Evolutionary conservation across 140 eudicot genomes (phyloP).

Genomic region (Artemisia princeps): DNA sequence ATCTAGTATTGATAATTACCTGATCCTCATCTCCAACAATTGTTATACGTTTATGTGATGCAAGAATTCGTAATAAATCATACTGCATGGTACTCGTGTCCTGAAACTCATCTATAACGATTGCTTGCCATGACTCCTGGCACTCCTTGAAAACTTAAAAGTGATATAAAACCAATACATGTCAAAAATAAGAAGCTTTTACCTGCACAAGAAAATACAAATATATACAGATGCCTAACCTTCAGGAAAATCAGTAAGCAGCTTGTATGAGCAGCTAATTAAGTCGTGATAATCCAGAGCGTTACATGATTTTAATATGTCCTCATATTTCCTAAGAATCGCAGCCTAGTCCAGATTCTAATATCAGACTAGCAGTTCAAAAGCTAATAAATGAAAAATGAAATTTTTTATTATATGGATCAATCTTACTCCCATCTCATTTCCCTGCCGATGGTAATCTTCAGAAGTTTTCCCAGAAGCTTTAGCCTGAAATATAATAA

Average conservation of each 20-base stretch:
- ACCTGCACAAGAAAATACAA: neutral
- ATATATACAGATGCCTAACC: slow-evolving; percentile 39
- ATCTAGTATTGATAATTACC: slow-evolving; percentile 30
- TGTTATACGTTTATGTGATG: slow-evolving; percentile 76
- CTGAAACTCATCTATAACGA: slow-evolving; percentile 89
- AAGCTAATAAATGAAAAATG: slow-evolving; percentile 15
- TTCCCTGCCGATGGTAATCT: slow-evolving; percentile 50
- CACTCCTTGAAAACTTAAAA: slow-evolving; percentile 59
- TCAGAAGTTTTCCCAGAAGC: slow-evolving; percentile 78
- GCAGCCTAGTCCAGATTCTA: slow-evolving; percentile 57
- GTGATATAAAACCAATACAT: slow-evolving; percentile 12
- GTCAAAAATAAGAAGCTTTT: slow-evolving; percentile 11
- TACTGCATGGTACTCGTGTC: slow-evolving; percentile 98
- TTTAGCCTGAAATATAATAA: slow-evolving; percentile 62
- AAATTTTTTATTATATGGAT: neutral
- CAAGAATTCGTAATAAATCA: slow-evolving; percentile 54
- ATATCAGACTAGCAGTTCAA: slow-evolving; percentile 18
- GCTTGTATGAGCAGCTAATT: slow-evolving; percentile 75
- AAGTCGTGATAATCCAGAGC: slow-evolving; percentile 94
- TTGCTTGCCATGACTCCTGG: slow-evolving; percentile 79
- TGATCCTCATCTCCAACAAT: slow-evolving; percentile 97
- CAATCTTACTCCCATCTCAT: slow-evolving; percentile 64
- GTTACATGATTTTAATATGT: slow-evolving; percentile 66
- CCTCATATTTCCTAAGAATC: slow-evolving; percentile 62
- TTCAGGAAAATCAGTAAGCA: slow-evolving; percentile 70